These are phyloP conservation scores for Candida berthetii DNA, from an alignment of 805 yeast genomes.

Conservation along the genomic window DNA sequence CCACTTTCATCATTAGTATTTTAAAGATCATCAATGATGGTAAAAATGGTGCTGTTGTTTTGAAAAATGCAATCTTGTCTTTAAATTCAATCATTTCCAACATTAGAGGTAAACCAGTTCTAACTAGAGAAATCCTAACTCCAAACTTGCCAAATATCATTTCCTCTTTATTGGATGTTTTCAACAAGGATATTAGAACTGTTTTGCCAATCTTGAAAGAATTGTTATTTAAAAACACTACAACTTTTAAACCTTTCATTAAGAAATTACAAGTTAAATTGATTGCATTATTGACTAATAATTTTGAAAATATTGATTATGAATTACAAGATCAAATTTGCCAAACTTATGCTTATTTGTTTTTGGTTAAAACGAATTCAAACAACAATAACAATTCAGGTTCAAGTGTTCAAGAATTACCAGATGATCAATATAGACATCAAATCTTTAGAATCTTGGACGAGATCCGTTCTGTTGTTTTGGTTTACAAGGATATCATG, in stretches of 20 bases:
- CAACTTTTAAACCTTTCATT: slow-evolving; percentile 77
- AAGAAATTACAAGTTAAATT: slow-evolving; percentile 49
- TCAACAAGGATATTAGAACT: slow-evolving; percentile 25
- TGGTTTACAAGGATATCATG: slow-evolving; percentile 53
- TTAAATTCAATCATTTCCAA: slow-evolving; percentile 25
- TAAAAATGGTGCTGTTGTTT: slow-evolving; percentile 22
- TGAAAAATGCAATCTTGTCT: slow-evolving; percentile 25
- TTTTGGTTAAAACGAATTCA: slow-evolving; percentile 48
- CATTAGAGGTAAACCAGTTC: slow-evolving; percentile 74
- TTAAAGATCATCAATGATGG: slow-evolving; percentile 26
- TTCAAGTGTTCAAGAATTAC: slow-evolving; percentile 25
- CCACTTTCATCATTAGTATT: slow-evolving; percentile 27
- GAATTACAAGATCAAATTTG: slow-evolving; percentile 35
- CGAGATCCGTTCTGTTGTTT: slow-evolving; percentile 49
- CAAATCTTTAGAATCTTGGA: slow-evolving; percentile 41
- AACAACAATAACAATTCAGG: slow-evolving; percentile 29
- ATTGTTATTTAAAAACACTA: slow-evolving; percentile 53
- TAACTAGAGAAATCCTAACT: slow-evolving; percentile 78
- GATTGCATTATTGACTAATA: slow-evolving; percentile 25
- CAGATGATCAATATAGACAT: slow-evolving; percentile 39
- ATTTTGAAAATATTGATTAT: slow-evolving; percentile 31
- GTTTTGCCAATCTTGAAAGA: slow-evolving; percentile 34
- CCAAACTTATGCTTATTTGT: slow-evolving; percentile 48
- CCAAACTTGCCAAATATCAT: slow-evolving; percentile 69
- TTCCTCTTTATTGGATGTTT: slow-evolving; percentile 40